Base-by-base conservation (phyloP, 768 basidiomycete genomes). In the Galerina marginata region DNA sequence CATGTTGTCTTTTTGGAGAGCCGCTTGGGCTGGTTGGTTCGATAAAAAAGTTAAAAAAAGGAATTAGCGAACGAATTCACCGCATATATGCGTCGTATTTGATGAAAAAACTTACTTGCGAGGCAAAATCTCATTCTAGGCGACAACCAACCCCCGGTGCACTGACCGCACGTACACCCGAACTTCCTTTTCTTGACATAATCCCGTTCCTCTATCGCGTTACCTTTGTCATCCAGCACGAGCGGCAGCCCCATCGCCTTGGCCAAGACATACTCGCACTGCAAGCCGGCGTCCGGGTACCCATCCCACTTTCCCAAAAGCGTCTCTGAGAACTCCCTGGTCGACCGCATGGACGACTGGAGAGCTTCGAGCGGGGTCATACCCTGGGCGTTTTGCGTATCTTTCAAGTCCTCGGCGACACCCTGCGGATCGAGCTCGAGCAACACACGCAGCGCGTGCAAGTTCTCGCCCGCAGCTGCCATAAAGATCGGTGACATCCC, bases 121-220 rank as follows among this genome's bases (percentile, higher is more conserved):
- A 68, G 51, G n/a, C 62, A 63, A 14, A 61, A 65, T 40, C 63
- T 25, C 54, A 61, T 69, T 16, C 65, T 38, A 2, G 58, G 60
- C 2, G 63, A 62, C 40, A 67, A 20, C 60, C 61, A 67, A 16
- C 63, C 66, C 47, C 48, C 58, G 9, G 52, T 46, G 16, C 66
- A 65, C 7, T 10, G 20, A 20, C 64, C 66, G 29, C 64, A 67
- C 2, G 61, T 63, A 58, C 65, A 66, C 11, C 65, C 67, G 47
- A 60, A 64, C 48, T 63, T 65, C 52, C 25, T 57, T 47, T 54
- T 59, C 36, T 37, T 54, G 9, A 59, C 20, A 25, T 54, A 59
- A 20, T 54, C 51, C 2, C 15, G 10, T 38, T 54, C 51, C 36
- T 23, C 26, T 12, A 15, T n/a, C 5, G 36, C 43, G 2, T 23